These are phyloP conservation scores for Lenwebbia sp. DNA, from an alignment of 345 rosid genomes.

Conservation along the genomic window DNA sequence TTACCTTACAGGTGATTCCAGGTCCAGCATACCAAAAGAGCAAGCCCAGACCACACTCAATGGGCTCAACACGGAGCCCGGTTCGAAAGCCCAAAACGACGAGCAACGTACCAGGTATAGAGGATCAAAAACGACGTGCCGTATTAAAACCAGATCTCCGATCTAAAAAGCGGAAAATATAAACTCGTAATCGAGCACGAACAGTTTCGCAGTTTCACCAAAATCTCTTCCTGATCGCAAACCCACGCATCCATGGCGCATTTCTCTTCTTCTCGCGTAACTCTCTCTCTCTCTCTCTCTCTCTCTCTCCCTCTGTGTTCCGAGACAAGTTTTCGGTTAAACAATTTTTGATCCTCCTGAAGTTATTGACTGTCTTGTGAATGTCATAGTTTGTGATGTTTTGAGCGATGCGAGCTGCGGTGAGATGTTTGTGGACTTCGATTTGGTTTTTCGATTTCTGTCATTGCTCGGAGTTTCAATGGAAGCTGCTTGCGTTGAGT, in stretches of 20 bases:
- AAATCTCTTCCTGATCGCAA: not conserved
- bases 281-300: not conserved
- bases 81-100: not conserved
- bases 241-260: conserved; percentile 5
- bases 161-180: not conserved
- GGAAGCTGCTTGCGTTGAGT: not conserved
- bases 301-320: not conserved
- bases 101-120: not conserved
- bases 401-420: not conserved
- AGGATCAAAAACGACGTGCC: not conserved
- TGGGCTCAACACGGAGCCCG: not conserved
- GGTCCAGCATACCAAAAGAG: not conserved
- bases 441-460: not conserved
- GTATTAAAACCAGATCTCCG: not conserved
- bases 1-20: not conserved
- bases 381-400: not conserved
- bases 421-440: not conserved
- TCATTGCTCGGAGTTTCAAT: not conserved
- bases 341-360: not conserved
- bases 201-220: not conserved
- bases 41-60: not conserved
- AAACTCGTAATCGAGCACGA: not conserved
- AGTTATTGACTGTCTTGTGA: not conserved
- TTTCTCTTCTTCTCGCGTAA: conserved; percentile 12
- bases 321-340: not conserved